Percentiles rank a stretch among this genome's conserved stretches.
Conservation (phyloP, 371 early-diverging fungal genomes). For the Mortierella sp. region DNA sequence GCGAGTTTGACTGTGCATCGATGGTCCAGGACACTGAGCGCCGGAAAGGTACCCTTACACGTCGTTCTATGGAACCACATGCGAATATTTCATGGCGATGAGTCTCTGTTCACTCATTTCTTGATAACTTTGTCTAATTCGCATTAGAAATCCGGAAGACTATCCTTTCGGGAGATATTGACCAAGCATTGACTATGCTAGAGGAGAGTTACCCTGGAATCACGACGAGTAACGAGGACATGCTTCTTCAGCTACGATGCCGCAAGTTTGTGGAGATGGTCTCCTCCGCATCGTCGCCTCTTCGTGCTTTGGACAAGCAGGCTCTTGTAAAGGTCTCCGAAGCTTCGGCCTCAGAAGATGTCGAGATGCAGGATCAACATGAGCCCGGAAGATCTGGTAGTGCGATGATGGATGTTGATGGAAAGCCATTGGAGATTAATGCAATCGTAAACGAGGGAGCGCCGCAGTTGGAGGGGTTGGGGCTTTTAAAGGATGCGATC, state of each 20-base stretch:
- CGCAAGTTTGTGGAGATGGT: conserved; percentile 90
- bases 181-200: conserved; percentile 73
- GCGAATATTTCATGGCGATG: background rate
- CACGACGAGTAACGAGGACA: conserved; percentile 66
- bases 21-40: conserved; percentile 34
- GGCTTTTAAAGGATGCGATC: conserved; percentile 65
- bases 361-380: conserved; percentile 56
- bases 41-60: conserved; percentile 36
- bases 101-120: background rate
- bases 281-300: conserved; percentile 53
- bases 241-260: conserved; percentile 83
- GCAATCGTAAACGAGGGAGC: background rate
- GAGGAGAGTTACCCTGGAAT: conserved; percentile 74
- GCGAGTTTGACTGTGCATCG: conserved; percentile 3
- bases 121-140: background rate
- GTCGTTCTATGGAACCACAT: background rate
- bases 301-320: conserved; percentile 19
- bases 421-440: conserved; percentile 45
- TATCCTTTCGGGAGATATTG: conserved; percentile 80
- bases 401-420: conserved; percentile 53
- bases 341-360: conserved; percentile 19
- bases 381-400: background rate
- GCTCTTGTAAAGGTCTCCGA: conserved; percentile 22
- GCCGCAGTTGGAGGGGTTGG: conserved; percentile 23
- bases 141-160: conserved; percentile 54